A percentile compares a stretch with the other conserved stretches of the same genome.
phyloP scores from a whole-genome alignment of 192 early-diverging fungal species.

The Dissophora ornata region DNA sequence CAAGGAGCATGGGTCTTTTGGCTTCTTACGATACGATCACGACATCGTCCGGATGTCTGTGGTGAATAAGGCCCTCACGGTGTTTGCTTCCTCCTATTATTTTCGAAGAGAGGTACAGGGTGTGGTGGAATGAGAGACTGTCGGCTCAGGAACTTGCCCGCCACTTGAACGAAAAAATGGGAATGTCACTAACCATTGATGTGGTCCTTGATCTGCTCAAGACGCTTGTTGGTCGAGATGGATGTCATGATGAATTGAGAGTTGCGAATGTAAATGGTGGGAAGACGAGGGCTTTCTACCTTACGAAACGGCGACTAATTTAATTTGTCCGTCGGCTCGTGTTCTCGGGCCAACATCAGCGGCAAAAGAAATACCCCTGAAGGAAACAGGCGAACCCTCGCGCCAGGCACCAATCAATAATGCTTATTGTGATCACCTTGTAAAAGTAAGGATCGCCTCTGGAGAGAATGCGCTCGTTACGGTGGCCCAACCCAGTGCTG shows the following conservation, averaged over 20 bases:
- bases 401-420: too few species aligned
- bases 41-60: conserved; percentile 81
- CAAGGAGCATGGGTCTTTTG: background rate
- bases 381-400: too few species aligned
- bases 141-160: background rate
- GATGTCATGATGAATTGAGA: conserved; percentile 17
- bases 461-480: background rate
- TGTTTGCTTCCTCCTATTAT: conserved; percentile 11
- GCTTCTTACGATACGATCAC: conserved; percentile 79
- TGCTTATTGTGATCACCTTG: too few species aligned
- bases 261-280: background rate
- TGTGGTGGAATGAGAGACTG: background rate
- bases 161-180: background rate
- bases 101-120: background rate
- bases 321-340: too few species aligned
- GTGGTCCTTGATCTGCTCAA: conserved; percentile 53
- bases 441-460: too few species aligned
- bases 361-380: too few species aligned
- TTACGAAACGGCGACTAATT: too few species aligned
- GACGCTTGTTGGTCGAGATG: conserved; percentile 45
- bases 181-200: conserved; percentile 17
- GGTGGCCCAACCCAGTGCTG: conserved; percentile 23
- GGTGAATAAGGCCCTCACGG: conserved; percentile 40
- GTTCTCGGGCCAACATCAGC: too few species aligned
- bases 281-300: too few species aligned